A percentile compares a stretch with the other conserved stretches of the same genome.
phyloP scores from a whole-genome alignment of 768 basidiomycete species.

The Hygrophoropsis aurantiaca region DNA sequence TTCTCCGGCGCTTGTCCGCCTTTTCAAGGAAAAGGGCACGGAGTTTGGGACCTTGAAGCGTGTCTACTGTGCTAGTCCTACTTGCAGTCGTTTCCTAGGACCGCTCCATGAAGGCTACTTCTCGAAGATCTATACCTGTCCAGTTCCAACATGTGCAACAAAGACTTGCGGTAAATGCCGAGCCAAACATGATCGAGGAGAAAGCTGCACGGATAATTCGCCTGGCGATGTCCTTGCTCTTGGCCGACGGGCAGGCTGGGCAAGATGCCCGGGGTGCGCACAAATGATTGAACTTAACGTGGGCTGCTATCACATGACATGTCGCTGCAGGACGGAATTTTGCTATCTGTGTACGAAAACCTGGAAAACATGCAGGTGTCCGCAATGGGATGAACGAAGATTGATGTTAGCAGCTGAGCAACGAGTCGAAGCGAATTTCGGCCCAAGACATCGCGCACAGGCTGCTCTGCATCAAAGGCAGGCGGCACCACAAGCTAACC shows the following conservation, averaged over 20 bases:
- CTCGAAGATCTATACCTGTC: slow-evolving; percentile 19
- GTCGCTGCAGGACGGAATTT: slow-evolving; percentile 37
- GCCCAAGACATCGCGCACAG: slow-evolving; percentile 28
- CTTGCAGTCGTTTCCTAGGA: slow-evolving; percentile 38
- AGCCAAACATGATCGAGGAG: slow-evolving; percentile 19
- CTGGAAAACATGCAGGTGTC: slow-evolving; percentile 68
- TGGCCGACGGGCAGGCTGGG: slow-evolving; percentile 29
- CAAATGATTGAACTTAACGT: slow-evolving; percentile 36
- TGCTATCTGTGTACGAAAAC: slow-evolving; percentile 48
- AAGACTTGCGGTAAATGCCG: slow-evolving; percentile 27
- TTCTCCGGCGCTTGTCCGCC: slow-evolving; percentile 10
- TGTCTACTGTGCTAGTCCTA: slow-evolving; percentile 36
- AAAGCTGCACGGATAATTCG: slow-evolving; percentile 24
- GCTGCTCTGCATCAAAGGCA: slow-evolving; percentile 26
- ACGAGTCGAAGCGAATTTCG: slow-evolving; percentile 39
- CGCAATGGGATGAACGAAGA: slow-evolving; percentile 61
- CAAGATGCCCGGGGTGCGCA: slow-evolving; percentile 39
- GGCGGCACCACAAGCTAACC: not conserved
- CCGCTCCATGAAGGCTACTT: slow-evolving; percentile 27
- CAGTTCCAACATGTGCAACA: slow-evolving; percentile 14
- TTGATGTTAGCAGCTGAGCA: slow-evolving; percentile 41
- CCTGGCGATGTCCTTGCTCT: slow-evolving; percentile 28
- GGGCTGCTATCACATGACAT: slow-evolving; percentile 43
- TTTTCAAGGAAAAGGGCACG: slow-evolving; percentile 22
- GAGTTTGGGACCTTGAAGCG: slow-evolving; percentile 35